These are phyloP conservation scores for Corymbia calophylla DNA, from an alignment of 441 rosid species.

Conservation along the genomic window DNA sequence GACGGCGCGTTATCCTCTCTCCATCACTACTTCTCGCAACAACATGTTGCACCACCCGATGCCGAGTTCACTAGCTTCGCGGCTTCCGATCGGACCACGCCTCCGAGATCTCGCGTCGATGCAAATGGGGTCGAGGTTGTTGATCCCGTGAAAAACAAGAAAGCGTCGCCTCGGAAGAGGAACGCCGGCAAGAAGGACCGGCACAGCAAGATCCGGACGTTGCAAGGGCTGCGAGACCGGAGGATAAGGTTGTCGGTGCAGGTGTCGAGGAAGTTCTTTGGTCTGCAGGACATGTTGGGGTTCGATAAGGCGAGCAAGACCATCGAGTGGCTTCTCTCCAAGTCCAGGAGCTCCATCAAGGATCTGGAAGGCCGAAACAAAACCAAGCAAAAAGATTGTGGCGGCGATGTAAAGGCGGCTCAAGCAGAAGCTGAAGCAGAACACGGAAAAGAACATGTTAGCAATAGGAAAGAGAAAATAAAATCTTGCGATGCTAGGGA, in stretches of 20 bases:
- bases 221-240: neutral
- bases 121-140: neutral
- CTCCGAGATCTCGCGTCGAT: neutral
- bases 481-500: neutral
- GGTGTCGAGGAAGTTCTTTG: slow-evolving; percentile 6
- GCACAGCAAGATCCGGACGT: slow-evolving; percentile 3
- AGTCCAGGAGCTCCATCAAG: slow-evolving; percentile 1
- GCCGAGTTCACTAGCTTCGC: neutral
- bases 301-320: slow-evolving; percentile 1
- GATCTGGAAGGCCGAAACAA: neutral
- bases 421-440: neutral
- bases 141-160: neutral
- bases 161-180: neutral
- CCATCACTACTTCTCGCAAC: neutral
- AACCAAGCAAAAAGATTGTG: neutral
- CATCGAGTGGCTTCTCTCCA: slow-evolving; percentile 1
- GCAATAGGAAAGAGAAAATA: neutral
- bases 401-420: neutral
- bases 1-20: neutral
- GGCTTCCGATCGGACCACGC: neutral
- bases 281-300: slow-evolving; percentile 3
- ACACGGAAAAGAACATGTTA: neutral
- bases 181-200: neutral
- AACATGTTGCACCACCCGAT: neutral
- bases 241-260: slow-evolving; percentile 4